Evolutionary conservation across 129 eudicot species (phyloP).

Genomic region (Tanacetum coccineum): DNA sequence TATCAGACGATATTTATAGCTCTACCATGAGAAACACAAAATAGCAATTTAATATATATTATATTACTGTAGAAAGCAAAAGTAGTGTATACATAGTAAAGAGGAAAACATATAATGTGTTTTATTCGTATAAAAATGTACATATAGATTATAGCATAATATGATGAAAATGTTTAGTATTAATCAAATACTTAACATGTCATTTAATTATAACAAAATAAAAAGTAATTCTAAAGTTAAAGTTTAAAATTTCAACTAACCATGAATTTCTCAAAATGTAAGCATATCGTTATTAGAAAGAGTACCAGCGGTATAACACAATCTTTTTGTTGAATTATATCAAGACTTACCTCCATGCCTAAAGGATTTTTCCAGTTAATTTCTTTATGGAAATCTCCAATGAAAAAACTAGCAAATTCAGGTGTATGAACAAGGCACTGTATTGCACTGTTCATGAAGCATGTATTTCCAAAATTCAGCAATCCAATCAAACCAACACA

Average conservation of each 20-base stretch:
- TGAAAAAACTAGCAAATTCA: conserved; percentile 74
- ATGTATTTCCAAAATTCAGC: conserved; percentile 88
- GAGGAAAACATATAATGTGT: too few species aligned
- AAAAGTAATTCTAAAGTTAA: not conserved
- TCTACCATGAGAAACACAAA: not conserved
- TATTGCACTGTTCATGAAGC: conserved; percentile 95
- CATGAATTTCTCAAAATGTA: too few species aligned
- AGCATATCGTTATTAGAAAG: too few species aligned
- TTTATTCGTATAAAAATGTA: too few species aligned
- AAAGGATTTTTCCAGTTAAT: conserved; percentile 85
- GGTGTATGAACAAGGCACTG: conserved; percentile 99
- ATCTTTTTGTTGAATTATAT: not conserved
- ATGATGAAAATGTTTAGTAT: too few species aligned
- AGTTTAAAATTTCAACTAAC: not conserved
- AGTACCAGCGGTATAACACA: not conserved
- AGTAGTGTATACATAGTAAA: too few species aligned
- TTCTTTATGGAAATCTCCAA: conserved; percentile 73
- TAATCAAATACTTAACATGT: not conserved
- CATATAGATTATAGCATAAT: too few species aligned
- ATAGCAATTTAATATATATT: not conserved
- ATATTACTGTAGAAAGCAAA: too few species aligned
- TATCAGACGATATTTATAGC: not conserved
- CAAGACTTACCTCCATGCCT: conserved; percentile 86
- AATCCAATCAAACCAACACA: conserved; percentile 78
- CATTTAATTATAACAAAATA: not conserved